phyloP scores from a whole-genome alignment of 208 protist genomes.

The Leishmania arabica region DNA sequence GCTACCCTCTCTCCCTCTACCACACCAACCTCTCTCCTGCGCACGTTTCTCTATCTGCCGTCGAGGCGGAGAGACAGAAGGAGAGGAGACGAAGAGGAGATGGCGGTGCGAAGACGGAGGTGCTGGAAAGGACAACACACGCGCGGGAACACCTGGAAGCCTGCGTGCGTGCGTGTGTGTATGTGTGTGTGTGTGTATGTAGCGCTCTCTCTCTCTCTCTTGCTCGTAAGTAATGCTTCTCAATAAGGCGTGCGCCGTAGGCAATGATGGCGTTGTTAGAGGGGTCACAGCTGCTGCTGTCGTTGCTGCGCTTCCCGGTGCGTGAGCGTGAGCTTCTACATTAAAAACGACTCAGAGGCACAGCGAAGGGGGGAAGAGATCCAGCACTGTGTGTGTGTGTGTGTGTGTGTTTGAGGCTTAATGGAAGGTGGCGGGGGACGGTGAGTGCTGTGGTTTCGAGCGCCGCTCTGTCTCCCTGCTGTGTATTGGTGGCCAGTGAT shows the following conservation, averaged over 20 bases:
- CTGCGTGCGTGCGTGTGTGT: background rate
- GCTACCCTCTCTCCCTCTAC: background rate
- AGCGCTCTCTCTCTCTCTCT: background rate
- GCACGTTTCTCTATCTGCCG: background rate
- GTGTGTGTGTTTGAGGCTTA: no score
- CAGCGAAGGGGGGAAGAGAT: background rate
- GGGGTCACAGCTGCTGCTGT: background rate
- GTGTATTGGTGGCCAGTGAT: background rate
- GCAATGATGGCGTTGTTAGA: background rate
- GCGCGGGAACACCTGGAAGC: background rate
- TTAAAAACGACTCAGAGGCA: background rate
- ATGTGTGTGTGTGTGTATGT: background rate
- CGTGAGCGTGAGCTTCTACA: background rate
- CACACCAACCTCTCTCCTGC: background rate
- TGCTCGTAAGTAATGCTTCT: background rate
- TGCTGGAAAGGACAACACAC: background rate
- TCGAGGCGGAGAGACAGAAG: background rate
- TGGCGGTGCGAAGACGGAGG: background rate
- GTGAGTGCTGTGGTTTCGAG: background rate
- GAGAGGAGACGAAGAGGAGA: constrained; percentile 4
- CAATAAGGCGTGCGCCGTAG: background rate
- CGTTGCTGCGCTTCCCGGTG: background rate
- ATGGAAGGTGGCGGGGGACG: background rate
- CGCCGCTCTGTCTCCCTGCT: background rate
- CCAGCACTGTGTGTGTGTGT: background rate